phyloP scores from a whole-genome alignment of 140 eudicot genomes.

The Erigeron philadelphicus region DNA sequence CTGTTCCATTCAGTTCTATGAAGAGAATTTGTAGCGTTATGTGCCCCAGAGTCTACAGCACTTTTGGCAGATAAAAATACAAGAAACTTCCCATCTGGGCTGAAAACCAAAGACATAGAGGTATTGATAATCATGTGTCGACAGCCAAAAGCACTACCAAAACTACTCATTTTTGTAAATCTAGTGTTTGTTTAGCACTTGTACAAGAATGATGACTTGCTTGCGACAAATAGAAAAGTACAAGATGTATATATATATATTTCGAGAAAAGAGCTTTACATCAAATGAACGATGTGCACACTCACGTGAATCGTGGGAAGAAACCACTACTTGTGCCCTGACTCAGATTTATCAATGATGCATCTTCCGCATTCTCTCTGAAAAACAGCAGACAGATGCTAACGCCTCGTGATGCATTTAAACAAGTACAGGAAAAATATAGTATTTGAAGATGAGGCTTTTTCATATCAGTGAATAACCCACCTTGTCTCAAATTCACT shows the following conservation, averaged over 20 bases:
- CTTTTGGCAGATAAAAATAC: conserved; percentile 82
- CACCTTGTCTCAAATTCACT: conserved; percentile 3
- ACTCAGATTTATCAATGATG: conserved; percentile 40
- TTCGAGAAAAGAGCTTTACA: background rate
- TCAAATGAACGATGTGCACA: background rate
- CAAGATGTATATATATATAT: background rate
- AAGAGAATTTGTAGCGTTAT: conserved; percentile 81
- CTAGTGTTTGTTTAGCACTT: background rate
- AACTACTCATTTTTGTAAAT: background rate
- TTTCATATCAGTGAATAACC: conserved; percentile 8
- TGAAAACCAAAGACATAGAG: conserved; percentile 26
- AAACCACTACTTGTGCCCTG: conserved; percentile 69
- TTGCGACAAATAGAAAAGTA: background rate
- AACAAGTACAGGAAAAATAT: background rate
- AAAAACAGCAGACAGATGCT: background rate
- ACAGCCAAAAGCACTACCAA: background rate
- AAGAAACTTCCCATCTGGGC: conserved; percentile 84
- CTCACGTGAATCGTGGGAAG: conserved; percentile 78
- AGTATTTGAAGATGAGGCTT: conserved; percentile 22
- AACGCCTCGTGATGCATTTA: background rate
- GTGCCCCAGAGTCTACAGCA: conserved; percentile 82
- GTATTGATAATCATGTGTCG: background rate
- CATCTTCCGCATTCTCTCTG: conserved; percentile 32
- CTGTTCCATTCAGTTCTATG: conserved; percentile 78
- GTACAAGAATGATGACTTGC: background rate